These are phyloP conservation scores for Gastrolobium bilobum DNA, from an alignment of 306 rosid species.

Conservation along the genomic window DNA sequence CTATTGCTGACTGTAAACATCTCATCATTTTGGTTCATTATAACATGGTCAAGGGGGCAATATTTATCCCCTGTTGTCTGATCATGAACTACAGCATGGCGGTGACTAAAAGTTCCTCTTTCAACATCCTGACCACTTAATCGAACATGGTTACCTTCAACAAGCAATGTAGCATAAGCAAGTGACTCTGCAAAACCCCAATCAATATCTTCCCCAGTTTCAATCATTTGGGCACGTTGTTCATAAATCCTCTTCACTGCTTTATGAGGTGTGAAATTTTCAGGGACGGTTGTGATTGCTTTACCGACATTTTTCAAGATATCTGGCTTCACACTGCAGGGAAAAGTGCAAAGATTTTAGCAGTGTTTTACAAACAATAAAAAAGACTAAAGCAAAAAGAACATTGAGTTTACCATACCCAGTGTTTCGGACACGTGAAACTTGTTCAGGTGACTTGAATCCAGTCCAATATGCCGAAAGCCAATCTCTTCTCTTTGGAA, in stretches of 20 bases:
- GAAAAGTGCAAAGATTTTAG: conserved; percentile 42
- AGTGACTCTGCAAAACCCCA: conserved; percentile 98
- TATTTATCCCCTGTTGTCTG: conserved; percentile 85
- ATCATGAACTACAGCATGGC: conserved; percentile 93
- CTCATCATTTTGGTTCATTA: conserved; percentile 90
- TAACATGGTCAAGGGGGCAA: conserved; percentile 88
- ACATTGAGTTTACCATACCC: conserved; percentile 66
- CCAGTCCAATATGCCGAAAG: conserved; percentile 98
- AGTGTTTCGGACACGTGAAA: conserved; percentile 91
- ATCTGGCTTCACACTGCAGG: conserved; percentile 86
- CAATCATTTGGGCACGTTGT: conserved; percentile 89
- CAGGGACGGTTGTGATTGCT: conserved; percentile 88
- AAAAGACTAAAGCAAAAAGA: conserved; percentile 16
- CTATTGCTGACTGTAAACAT: conserved; percentile 99
- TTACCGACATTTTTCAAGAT: conserved; percentile 92
- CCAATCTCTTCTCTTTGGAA: conserved; percentile 95
- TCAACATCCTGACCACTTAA: conserved; percentile 98
- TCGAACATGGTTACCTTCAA: conserved; percentile 97
- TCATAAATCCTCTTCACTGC: conserved; percentile 94
- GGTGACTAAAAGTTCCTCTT: conserved; percentile 98
- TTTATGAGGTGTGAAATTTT: conserved; percentile 83
- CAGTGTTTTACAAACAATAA: conserved; percentile 7
- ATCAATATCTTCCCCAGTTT: conserved; percentile 94
- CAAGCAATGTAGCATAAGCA: conserved; percentile 90
- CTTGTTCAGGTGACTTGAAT: conserved; percentile 94